Percentiles rank a stretch among this genome's conserved stretches.
phyloP scores from a whole-genome alignment of 805 yeast species.

The Barnettozyma sp. region DNA sequence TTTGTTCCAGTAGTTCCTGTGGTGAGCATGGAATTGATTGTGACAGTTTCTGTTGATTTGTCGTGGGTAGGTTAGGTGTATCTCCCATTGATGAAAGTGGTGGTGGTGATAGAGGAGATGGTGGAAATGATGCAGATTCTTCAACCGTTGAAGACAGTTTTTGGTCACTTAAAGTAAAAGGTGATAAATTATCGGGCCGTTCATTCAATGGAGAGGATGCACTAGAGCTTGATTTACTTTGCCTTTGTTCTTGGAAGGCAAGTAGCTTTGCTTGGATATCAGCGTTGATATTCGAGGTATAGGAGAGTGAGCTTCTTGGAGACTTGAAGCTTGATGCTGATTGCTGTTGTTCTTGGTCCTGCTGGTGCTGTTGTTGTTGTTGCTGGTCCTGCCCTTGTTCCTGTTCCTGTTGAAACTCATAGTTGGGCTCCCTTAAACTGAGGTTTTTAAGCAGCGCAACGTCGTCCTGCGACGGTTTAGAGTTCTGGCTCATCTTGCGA shows the following conservation, averaged over 20 bases:
- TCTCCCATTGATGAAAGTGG: no score
- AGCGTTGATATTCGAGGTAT: slow-evolving; percentile 45
- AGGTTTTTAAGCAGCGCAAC: slow-evolving; percentile 4
- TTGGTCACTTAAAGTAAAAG: slow-evolving; percentile 11
- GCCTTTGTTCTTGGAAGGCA: slow-evolving; percentile 83
- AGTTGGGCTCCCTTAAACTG: slow-evolving; percentile 1
- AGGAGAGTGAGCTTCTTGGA: slow-evolving; percentile 21
- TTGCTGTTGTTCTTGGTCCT: no score
- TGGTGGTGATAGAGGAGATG: slow-evolving; percentile 10
- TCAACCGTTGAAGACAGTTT: background rate
- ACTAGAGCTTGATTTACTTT: slow-evolving; percentile 30
- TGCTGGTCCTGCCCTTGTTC: no score
- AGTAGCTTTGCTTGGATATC: slow-evolving; percentile 81
- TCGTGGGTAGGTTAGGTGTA: no score
- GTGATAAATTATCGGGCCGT: slow-evolving; percentile 6
- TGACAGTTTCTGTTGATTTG: no score
- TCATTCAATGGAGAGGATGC: slow-evolving; percentile 10
- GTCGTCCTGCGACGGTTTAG: slow-evolving; percentile 7
- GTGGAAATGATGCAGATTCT: background rate
- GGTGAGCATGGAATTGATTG: background rate
- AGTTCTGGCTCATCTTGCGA: background rate
- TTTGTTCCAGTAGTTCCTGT: slow-evolving; percentile 13
- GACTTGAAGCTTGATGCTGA: slow-evolving; percentile 11
- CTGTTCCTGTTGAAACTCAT: background rate
- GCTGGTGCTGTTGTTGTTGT: no score